Conservation (phyloP, 164 flowering plant species). For the Sedum album region DNA sequence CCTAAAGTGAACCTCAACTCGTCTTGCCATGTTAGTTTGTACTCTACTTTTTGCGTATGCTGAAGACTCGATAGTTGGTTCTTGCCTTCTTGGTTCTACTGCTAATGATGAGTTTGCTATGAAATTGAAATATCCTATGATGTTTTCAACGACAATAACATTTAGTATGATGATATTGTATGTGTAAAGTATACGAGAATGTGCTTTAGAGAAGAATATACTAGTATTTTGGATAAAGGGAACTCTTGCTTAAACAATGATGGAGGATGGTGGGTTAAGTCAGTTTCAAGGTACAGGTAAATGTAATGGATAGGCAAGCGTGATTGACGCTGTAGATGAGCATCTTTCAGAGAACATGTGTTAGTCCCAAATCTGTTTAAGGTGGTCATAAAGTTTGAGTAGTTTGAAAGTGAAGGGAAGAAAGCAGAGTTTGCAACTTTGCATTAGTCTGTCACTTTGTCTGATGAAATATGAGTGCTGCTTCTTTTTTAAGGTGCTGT, state of each 20-base stretch:
- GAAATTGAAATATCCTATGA: neutral
- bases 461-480: too few relatives aligned
- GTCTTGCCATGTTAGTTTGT: neutral
- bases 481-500: too few relatives aligned
- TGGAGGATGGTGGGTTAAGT: neutral
- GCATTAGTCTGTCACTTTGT: too few relatives aligned
- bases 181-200: neutral
- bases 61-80: constrained; percentile 1
- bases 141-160: neutral
- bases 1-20: neutral
- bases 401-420: neutral
- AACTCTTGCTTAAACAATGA: neutral
- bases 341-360: neutral
- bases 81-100: too few relatives aligned
- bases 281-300: neutral
- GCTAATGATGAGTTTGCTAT: neutral
- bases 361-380: neutral
- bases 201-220: neutral
- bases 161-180: neutral
- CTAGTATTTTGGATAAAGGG: neutral
- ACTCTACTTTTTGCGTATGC: neutral
- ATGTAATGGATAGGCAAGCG: constrained; percentile 1
- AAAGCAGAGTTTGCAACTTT: neutral
- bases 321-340: neutral
- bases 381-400: neutral